Evolutionary conservation across 2,329 filamentous ascomycete genomes (phyloP), one percentile per base, ranked within the genome.

Genomic region (Alternaria panax): DNA sequence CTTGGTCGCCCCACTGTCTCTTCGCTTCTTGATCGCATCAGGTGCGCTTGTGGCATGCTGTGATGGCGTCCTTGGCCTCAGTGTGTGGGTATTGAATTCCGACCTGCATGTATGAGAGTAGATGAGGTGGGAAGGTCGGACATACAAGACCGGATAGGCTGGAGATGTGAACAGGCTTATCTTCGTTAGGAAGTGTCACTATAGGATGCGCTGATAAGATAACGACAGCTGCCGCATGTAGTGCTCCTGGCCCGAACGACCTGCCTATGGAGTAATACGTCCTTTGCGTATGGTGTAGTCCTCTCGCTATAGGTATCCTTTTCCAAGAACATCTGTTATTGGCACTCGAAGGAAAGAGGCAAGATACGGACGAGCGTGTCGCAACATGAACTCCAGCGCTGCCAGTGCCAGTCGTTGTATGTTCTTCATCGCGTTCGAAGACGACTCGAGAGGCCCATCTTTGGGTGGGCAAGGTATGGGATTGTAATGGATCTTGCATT

Each of bases 401-500:
- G 61, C 57, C 50, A 60, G 51, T 57, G 30, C 45, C 40, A 54
- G 43, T 59, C 54, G 63, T 50, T 46, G 22, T 57, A 59, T 46
- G 41, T 50, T 48, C 46, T 46, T 60, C 40, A 60, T 60, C 52
- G 52, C 59, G 63, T 57, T 25, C 40, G 59, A 55, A 48, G 52
- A 64, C 60, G 54, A 60, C 56, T 68, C 62, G 60, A 36, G 24
- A 46, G 53, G 52, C 50, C 43, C 55, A 46, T 54, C 22, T 54
- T 51, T 51, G 46, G 18, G 42, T 25, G 30, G 40, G 20, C 50
- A 43, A 42, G 12, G 18, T 54, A 47, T 20, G 43, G 41, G 41
- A 63, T 59, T 59, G 64, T 65, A 51, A 58, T 71, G 62, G 66
- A 53, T 70, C 68, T 69, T 72, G 66, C 62, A 67, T 71, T 72